A percentile compares a stretch with the other conserved stretches of the same genome.
These are phyloP conservation scores for Venturia effusa DNA, from an alignment of 2,329 filamentous ascomycete genomes.

Conservation along the genomic window DNA sequence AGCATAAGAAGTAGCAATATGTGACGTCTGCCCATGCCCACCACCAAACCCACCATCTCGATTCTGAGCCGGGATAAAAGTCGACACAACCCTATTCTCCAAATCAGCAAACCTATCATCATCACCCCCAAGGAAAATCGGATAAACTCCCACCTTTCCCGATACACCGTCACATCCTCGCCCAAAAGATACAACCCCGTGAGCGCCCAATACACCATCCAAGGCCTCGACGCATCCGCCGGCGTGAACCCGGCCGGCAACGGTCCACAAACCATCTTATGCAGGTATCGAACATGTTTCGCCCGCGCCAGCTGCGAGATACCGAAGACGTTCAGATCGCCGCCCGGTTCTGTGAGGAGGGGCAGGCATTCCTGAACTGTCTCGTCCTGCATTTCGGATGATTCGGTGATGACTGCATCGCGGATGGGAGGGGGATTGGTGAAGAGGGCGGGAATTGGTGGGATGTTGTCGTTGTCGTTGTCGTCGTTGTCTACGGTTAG, in stretches of 20 bases:
- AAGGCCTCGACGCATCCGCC: constrained; percentile 80
- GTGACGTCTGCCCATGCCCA: constrained; percentile 81
- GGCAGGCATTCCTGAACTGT: constrained; percentile 60
- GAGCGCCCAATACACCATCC: constrained; percentile 90
- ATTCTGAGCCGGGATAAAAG: constrained; percentile 75
- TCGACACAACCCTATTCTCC: constrained; percentile 50
- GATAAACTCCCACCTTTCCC: constrained; percentile 41
- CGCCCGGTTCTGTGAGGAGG: constrained; percentile 39
- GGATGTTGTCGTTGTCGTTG: too few species aligned
- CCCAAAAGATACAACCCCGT: constrained; percentile 65
- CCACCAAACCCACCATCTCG: constrained; percentile 77
- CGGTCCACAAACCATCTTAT: constrained; percentile 35
- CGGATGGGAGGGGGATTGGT: constrained; percentile 4
- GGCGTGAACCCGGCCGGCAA: constrained; percentile 61
- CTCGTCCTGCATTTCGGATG: constrained; percentile 55
- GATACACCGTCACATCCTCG: constrained; percentile 57
- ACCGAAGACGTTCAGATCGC: constrained; percentile 50
- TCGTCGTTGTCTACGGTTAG: neutral
- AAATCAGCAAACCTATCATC: neutral
- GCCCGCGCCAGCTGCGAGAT: constrained; percentile 62
- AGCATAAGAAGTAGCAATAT: constrained; percentile 84
- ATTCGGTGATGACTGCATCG: constrained; percentile 40
- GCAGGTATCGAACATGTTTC: constrained; percentile 51
- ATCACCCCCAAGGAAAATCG: neutral
- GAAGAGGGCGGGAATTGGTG: constrained; percentile 3